Percentiles rank a stretch among this genome's conserved stretches.
Conservation (phyloP, 768 basidiomycete species). For the Suillus ampliporus region DNA sequence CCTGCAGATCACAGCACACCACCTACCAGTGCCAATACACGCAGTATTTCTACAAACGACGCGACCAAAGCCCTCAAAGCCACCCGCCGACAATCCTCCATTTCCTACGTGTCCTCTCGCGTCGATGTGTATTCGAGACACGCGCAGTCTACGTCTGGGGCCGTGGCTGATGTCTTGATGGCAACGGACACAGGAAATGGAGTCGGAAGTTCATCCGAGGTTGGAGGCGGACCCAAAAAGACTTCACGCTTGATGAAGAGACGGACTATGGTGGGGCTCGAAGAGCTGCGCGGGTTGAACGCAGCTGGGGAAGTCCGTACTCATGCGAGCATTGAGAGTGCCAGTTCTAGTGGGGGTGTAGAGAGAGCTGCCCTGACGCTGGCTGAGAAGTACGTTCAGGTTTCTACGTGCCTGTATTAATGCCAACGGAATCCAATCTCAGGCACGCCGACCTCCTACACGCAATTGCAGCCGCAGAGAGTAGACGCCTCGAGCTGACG, state of each 20-base stretch:
- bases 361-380: slow-evolving; percentile 60
- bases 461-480: slow-evolving; percentile 87
- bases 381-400: slow-evolving; percentile 66
- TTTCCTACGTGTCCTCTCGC: slow-evolving; percentile 23
- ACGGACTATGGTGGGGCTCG: background rate
- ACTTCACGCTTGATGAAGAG: slow-evolving; percentile 9
- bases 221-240: background rate
- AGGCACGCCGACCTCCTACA: slow-evolving; percentile 85
- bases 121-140: slow-evolving; percentile 10
- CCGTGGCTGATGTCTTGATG: background rate
- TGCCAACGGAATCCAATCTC: slow-evolving; percentile 3
- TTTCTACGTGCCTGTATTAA: background rate
- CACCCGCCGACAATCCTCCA: slow-evolving; percentile 34
- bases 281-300: background rate
- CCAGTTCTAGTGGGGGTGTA: background rate
- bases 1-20: background rate
- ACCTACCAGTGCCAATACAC: background rate
- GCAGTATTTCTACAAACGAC: background rate
- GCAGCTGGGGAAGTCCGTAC: background rate
- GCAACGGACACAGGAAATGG: background rate
- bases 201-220: background rate
- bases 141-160: background rate
- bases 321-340: too few species aligned
- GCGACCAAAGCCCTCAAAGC: slow-evolving; percentile 1
- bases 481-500: slow-evolving; percentile 81